Evolutionary conservation across 2,329 filamentous ascomycete species (phyloP).

Genomic region (Aspergillus brasiliensis): DNA sequence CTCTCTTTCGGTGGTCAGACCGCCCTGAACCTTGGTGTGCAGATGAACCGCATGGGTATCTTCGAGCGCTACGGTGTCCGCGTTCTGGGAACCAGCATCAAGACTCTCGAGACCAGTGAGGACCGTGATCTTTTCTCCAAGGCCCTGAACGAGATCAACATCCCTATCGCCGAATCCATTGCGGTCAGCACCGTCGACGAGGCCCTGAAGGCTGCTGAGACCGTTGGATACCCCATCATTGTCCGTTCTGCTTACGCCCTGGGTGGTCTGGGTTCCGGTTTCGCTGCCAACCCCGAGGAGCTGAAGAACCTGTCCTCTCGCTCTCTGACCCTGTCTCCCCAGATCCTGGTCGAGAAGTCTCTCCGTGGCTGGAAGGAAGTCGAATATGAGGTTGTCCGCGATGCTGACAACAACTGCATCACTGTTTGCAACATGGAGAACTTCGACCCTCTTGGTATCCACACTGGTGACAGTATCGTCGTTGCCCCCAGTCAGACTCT

Average conservation of each 20-base stretch:
- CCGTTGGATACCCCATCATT: constrained; percentile 95
- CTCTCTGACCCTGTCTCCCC: constrained; percentile 88
- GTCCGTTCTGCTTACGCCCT: constrained; percentile 96
- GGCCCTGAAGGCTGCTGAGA: constrained; percentile 81
- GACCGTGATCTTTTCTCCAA: constrained; percentile 95
- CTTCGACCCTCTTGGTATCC: constrained; percentile 95
- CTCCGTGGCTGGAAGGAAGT: constrained; percentile 99
- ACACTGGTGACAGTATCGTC: constrained; percentile 98
- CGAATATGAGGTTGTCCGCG: constrained; percentile 96
- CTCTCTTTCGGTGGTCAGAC: constrained; percentile 97
- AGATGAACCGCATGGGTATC: constrained; percentile 94
- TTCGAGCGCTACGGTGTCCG: constrained; percentile 95
- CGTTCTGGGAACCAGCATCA: constrained; percentile 91
- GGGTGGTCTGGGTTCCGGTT: constrained; percentile 93
- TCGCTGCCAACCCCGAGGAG: constrained; percentile 91
- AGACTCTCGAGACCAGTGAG: constrained; percentile 91
- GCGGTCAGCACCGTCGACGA: constrained; percentile 90
- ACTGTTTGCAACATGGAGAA: constrained; percentile 99
- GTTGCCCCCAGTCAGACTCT: constrained; percentile 96
- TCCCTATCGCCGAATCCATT: constrained; percentile 94
- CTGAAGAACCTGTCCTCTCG: constrained; percentile 89
- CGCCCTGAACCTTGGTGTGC: constrained; percentile 90
- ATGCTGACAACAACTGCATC: constrained; percentile 97
- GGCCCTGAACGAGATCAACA: constrained; percentile 94
- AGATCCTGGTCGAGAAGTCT: constrained; percentile 97